Conservation (phyloP, 2,329 filamentous ascomycete species). For the Tolypocladium inflatum region DNA sequence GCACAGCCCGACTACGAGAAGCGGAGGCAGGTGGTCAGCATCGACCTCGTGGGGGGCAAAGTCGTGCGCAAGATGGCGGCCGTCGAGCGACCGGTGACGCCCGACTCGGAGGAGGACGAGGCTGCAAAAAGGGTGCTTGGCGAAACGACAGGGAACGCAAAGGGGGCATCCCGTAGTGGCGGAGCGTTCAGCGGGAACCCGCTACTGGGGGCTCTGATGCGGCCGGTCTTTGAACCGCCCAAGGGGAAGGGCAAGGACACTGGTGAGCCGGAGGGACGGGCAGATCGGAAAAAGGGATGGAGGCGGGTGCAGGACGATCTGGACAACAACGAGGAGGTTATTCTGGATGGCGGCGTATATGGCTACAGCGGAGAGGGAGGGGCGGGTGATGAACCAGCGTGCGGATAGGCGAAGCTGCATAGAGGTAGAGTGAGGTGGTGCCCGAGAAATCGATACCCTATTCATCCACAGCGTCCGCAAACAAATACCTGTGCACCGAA, state of each 20-base stretch:
- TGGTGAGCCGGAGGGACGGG: conserved; percentile 27
- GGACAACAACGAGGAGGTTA: conserved; percentile 48
- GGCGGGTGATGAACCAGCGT: conserved; percentile 26
- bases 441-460: too few species aligned
- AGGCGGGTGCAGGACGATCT: conserved; percentile 51
- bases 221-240: conserved; percentile 45
- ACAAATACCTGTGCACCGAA: background rate
- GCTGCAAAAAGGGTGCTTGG: conserved; percentile 20
- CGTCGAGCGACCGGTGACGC: conserved; percentile 46
- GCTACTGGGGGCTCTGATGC: conserved; percentile 53
- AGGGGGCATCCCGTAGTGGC: conserved; percentile 15
- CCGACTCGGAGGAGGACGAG: conserved; percentile 32
- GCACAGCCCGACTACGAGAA: conserved; percentile 83
- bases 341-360: conserved; percentile 46
- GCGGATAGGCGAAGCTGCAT: conserved; percentile 15
- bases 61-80: conserved; percentile 65
- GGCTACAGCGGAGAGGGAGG: conserved; percentile 20
- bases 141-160: conserved; percentile 24
- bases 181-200: conserved; percentile 63
- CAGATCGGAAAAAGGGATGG: conserved; percentile 38
- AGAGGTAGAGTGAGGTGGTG: background rate
- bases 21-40: conserved; percentile 71
- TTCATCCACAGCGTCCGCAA: background rate
- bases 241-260: conserved; percentile 37
- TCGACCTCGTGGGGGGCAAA: conserved; percentile 70